phyloP scores from a whole-genome alignment of 768 basidiomycete genomes.

The Mrakia blollopis region DNA sequence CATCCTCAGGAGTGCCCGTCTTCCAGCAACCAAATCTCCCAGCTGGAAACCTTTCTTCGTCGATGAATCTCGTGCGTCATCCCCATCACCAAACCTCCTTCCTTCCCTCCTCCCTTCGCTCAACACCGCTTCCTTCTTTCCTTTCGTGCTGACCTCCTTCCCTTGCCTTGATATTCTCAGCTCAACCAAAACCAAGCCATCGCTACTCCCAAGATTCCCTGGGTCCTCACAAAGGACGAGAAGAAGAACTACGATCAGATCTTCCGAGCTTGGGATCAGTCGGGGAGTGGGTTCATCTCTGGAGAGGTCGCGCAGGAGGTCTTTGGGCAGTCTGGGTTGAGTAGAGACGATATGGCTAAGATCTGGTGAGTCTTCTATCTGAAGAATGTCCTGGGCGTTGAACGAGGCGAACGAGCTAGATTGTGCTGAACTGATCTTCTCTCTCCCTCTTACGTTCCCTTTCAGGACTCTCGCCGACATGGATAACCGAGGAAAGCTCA shows the following conservation, averaged over 20 bases:
- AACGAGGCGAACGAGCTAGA: neutral
- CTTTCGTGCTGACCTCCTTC: neutral
- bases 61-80: slow-evolving; percentile 49
- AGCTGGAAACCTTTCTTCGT: slow-evolving; percentile 62
- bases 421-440: neutral
- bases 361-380: slow-evolving; percentile 64
- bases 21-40: too few relatives aligned
- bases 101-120: neutral
- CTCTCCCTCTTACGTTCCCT: neutral
- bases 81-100: neutral
- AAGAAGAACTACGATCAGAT: slow-evolving; percentile 96
- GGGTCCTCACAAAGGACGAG: slow-evolving; percentile 81
- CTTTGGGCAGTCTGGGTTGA: slow-evolving; percentile 86
- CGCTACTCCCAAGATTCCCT: slow-evolving; percentile 63
- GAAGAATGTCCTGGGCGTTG: neutral
- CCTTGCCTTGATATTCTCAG: slow-evolving; percentile 38
- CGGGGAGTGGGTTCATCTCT: slow-evolving; percentile 73
- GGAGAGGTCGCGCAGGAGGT: slow-evolving; percentile 83
- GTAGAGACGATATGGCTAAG: slow-evolving; percentile 80
- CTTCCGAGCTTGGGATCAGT: slow-evolving; percentile 91
- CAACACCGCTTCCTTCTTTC: neutral
- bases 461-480: slow-evolving; percentile 83
- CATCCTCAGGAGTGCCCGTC: slow-evolving; percentile 52
- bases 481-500: slow-evolving; percentile 90
- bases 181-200: slow-evolving; percentile 72